A percentile compares a stretch with the other conserved stretches of the same genome.
phyloP scores from a whole-genome alignment of 2,329 filamentous ascomycete species.

The Calonectria pauciramosa region DNA sequence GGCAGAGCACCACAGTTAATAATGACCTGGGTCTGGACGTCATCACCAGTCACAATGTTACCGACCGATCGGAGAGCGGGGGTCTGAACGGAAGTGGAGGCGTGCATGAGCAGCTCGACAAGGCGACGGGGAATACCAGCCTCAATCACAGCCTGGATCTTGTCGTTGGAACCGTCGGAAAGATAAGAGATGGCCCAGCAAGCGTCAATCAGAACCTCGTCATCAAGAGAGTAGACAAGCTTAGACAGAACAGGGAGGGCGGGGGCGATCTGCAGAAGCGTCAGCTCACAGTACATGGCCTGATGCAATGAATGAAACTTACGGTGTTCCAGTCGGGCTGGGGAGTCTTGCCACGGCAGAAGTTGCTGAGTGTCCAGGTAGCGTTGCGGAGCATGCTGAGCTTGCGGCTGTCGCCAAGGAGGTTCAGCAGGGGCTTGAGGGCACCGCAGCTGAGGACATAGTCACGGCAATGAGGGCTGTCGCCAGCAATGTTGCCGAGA shows the following conservation, averaged over 20 bases:
- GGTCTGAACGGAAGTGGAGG: constrained; percentile 97
- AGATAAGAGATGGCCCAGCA: constrained; percentile 99
- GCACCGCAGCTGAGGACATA: constrained; percentile 94
- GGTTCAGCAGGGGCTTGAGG: constrained; percentile 87
- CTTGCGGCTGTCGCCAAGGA: constrained; percentile 97
- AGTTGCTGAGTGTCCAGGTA: constrained; percentile 99
- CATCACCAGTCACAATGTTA: constrained; percentile 98
- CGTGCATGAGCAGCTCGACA: constrained; percentile 97
- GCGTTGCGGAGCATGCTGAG: constrained; percentile 99
- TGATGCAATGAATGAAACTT: constrained; percentile 57
- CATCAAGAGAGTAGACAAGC: constrained; percentile 97
- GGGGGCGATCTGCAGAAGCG: constrained; percentile 80
- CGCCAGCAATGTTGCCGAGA: constrained; percentile 97
- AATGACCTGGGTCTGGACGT: constrained; percentile 98
- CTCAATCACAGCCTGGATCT: constrained; percentile 99
- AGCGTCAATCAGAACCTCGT: constrained; percentile 97
- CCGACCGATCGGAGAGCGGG: constrained; percentile 96
- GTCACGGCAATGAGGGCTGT: constrained; percentile 97
- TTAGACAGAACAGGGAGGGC: constrained; percentile 96
- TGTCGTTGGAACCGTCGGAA: constrained; percentile 97
- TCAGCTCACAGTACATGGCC: constrained; percentile 23
- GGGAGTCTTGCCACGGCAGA: constrained; percentile 99
- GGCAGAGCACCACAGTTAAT: constrained; percentile 97
- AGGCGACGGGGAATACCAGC: constrained; percentile 96
- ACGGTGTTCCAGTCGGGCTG: constrained; percentile 98